Conservation (phyloP, 352 stramenopile species). For the Globisporangium emineosum region DNA sequence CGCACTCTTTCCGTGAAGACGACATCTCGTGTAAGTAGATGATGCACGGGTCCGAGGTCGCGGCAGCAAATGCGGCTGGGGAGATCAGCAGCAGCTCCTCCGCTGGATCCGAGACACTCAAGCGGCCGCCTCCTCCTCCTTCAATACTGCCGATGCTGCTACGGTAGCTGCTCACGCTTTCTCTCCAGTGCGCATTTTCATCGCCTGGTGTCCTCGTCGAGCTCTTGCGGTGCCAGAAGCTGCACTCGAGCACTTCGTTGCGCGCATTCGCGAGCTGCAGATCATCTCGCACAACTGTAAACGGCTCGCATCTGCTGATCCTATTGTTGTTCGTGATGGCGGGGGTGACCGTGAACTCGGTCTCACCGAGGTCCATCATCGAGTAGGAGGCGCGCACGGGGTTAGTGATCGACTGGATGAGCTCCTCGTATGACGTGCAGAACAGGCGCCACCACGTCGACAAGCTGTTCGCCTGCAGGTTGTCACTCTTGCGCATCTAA, state of each 20-base stretch:
- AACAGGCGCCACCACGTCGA: constrained; percentile 74
- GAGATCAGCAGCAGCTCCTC: constrained; percentile 12
- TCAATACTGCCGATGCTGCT: constrained; percentile 18
- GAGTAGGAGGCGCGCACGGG: constrained; percentile 61
- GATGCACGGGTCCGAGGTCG: constrained; percentile 42
- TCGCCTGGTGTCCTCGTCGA: neutral
- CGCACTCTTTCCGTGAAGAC: constrained; percentile 68
- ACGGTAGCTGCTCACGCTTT: constrained; percentile 27
- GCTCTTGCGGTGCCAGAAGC: constrained; percentile 51
- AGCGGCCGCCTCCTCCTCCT: neutral
- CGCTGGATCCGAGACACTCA: constrained; percentile 5
- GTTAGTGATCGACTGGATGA: constrained; percentile 65
- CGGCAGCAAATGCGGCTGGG: constrained; percentile 4
- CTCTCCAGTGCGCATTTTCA: constrained; percentile 3
- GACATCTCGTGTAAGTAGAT: constrained; percentile 81
- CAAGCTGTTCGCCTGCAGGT: constrained; percentile 44
- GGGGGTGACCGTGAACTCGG: constrained; percentile 16
- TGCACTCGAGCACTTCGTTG: constrained; percentile 58
- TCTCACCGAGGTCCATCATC: constrained; percentile 47
- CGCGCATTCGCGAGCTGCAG: constrained; percentile 51
- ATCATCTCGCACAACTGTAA: constrained; percentile 45
- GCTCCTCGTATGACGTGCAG: constrained; percentile 64
- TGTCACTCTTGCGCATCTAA: constrained; percentile 58
- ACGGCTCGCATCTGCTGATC: neutral
- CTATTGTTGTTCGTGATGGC: neutral